phyloP scores from a whole-genome alignment of 768 basidiomycete genomes.

The Leccinum boreale region DNA sequence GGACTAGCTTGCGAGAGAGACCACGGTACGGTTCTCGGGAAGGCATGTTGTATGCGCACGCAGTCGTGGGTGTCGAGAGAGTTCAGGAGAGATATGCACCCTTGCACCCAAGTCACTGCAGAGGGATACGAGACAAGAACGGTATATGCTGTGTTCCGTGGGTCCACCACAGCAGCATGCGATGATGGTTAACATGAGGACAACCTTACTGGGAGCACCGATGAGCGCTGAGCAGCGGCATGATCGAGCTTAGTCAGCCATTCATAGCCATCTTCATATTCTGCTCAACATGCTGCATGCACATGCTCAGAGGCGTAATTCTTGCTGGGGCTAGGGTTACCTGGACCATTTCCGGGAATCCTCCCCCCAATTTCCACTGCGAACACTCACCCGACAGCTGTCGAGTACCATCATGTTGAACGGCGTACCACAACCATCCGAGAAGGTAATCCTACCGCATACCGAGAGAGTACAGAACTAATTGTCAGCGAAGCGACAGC shows the following conservation, averaged over 20 bases:
- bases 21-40: slow-evolving; percentile 36
- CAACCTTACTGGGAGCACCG: background rate
- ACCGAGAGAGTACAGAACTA: background rate
- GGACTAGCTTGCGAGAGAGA: slow-evolving; percentile 36
- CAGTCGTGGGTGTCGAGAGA: background rate
- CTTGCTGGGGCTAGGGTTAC: background rate
- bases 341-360: background rate
- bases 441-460: background rate
- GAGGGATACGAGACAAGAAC: too few relatives aligned
- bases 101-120: background rate
- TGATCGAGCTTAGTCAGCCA: background rate
- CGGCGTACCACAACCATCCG: background rate
- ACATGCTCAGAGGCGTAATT: background rate
- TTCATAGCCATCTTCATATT: background rate
- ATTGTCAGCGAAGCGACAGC: background rate
- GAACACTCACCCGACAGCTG: background rate
- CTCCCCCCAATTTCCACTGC: too few relatives aligned
- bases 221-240: too few relatives aligned
- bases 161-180: background rate
- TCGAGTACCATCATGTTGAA: background rate
- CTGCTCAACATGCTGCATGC: background rate
- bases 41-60: slow-evolving; percentile 18
- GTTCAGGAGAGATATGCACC: background rate
- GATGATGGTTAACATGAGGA: background rate
- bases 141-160: background rate